Percentiles rank a stretch among this genome's conserved stretches.
These are phyloP conservation scores for Rhodamnia rubescens DNA, from an alignment of 345 rosid genomes.

Conservation along the genomic window DNA sequence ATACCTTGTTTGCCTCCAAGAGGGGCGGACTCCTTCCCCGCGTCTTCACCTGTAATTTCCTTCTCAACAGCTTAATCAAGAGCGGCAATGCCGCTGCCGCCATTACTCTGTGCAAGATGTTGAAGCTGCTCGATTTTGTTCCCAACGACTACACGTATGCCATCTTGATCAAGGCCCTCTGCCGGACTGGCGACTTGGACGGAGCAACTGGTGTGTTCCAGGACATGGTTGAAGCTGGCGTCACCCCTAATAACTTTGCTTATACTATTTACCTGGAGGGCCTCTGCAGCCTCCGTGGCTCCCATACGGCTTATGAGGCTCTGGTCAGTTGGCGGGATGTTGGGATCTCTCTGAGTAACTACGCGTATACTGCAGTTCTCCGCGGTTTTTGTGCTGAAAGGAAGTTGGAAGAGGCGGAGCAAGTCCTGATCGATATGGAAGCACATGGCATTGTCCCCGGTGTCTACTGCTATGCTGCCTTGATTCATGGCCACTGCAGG, in stretches of 20 bases:
- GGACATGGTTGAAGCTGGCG: slow-evolving; percentile 32
- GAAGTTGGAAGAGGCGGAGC: slow-evolving; percentile 44
- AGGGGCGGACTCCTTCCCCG: not conserved
- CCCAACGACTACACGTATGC: slow-evolving; percentile 45
- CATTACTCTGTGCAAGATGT: slow-evolving; percentile 33
- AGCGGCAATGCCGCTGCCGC: slow-evolving; percentile 26
- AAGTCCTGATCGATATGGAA: slow-evolving; percentile 33
- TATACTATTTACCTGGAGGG: slow-evolving; percentile 52
- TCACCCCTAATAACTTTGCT: slow-evolving; percentile 29
- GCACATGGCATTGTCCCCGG: slow-evolving; percentile 33
- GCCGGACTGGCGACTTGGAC: slow-evolving; percentile 39
- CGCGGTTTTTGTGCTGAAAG: slow-evolving; percentile 46
- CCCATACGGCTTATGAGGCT: slow-evolving; percentile 27
- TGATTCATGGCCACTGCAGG: slow-evolving; percentile 42
- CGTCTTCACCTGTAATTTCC: slow-evolving; percentile 34
- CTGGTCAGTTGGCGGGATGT: slow-evolving; percentile 10
- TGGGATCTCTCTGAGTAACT: slow-evolving; percentile 21
- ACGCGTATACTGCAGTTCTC: slow-evolving; percentile 33
- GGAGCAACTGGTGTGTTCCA: slow-evolving; percentile 26
- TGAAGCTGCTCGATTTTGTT: slow-evolving; percentile 33
- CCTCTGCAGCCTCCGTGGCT: slow-evolving; percentile 31
- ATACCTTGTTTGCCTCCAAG: slow-evolving; percentile 18
- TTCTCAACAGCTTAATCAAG: slow-evolving; percentile 41
- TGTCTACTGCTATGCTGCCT: slow-evolving; percentile 21
- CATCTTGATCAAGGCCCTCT: slow-evolving; percentile 53